phyloP scores from a whole-genome alignment of 2,329 filamentous ascomycete species.

The Emergomyces orientalis region DNA sequence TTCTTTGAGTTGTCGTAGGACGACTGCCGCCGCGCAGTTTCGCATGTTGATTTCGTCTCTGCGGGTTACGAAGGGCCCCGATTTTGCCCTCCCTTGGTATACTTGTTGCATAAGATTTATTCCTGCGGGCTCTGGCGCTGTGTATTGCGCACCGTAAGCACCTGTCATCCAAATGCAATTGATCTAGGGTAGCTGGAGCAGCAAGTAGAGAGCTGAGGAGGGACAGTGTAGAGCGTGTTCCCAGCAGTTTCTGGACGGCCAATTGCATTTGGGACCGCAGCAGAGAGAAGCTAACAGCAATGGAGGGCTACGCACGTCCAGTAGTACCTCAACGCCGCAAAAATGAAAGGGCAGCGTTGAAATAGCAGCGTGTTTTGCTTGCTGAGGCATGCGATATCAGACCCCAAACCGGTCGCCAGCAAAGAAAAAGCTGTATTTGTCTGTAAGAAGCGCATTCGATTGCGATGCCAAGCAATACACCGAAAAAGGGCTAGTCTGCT shows the following conservation, averaged over 20 bases:
- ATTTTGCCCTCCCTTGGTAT: neutral
- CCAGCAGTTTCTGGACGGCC: conserved; percentile 36
- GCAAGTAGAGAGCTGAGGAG: conserved; percentile 28
- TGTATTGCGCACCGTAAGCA: conserved; percentile 25
- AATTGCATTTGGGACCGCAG: conserved; percentile 28
- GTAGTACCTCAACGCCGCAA: no score
- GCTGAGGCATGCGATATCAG: neutral
- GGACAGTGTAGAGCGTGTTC: conserved; percentile 34
- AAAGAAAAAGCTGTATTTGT: no score
- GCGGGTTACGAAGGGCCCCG: neutral
- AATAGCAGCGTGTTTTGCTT: neutral
- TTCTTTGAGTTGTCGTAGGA: neutral
- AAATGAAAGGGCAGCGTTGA: neutral
- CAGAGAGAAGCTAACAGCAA: neutral
- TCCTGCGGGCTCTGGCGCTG: neutral
- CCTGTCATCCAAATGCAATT: conserved; percentile 21
- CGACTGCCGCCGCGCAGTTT: neutral
- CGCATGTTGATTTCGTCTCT: neutral
- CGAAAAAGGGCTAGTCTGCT: neutral
- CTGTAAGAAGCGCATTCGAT: no score
- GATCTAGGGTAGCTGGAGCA: conserved; percentile 26
- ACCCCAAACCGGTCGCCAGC: neutral
- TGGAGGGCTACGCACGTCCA: neutral
- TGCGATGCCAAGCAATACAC: neutral
- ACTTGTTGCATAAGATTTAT: neutral